phyloP scores from a whole-genome alignment of 257 asterid genomes.

The Solanum chilense region DNA sequence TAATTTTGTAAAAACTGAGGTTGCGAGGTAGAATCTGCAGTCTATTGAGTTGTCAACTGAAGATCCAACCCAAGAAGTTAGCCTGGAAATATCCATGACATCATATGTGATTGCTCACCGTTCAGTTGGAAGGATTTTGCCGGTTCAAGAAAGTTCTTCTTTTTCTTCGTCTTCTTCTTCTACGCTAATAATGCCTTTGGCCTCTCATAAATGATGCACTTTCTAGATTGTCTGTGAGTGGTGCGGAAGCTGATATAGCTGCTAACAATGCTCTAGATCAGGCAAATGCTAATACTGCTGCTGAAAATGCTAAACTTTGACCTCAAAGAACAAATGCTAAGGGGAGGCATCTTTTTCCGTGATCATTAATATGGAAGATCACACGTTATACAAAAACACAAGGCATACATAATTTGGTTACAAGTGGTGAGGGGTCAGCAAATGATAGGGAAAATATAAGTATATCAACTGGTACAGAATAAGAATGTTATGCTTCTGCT shows the following conservation, averaged over 20 bases:
- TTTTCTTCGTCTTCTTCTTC: conserved; percentile 35
- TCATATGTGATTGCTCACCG: conserved; percentile 5
- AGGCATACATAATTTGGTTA: conserved; percentile 11
- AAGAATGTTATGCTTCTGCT: conserved; percentile 40
- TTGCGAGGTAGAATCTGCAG: conserved; percentile 6
- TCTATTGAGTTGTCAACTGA: background rate
- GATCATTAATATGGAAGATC: conserved; percentile 12
- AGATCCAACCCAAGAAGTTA: too few species aligned
- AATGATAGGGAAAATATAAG: conserved; percentile 32
- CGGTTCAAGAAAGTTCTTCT: conserved; percentile 41
- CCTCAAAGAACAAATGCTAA: conserved; percentile 1
- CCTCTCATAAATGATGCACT: conserved; percentile 31
- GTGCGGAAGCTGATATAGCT: background rate
- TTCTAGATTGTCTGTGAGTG: conserved; percentile 4
- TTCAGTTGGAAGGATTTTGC: conserved; percentile 29
- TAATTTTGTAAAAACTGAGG: conserved; percentile 27
- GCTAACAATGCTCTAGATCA: conserved; percentile 4
- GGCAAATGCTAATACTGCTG: conserved; percentile 5
- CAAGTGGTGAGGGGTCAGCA: conserved; percentile 20
- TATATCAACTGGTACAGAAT: conserved; percentile 36
- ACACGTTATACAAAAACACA: conserved; percentile 12
- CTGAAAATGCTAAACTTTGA: conserved; percentile 11
- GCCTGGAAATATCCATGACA: conserved; percentile 3
- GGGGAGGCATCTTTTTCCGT: background rate
- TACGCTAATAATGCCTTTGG: conserved; percentile 26